Evolutionary conservation across 768 basidiomycete species (phyloP).

Genomic region (Clitopilus hobsonii): DNA sequence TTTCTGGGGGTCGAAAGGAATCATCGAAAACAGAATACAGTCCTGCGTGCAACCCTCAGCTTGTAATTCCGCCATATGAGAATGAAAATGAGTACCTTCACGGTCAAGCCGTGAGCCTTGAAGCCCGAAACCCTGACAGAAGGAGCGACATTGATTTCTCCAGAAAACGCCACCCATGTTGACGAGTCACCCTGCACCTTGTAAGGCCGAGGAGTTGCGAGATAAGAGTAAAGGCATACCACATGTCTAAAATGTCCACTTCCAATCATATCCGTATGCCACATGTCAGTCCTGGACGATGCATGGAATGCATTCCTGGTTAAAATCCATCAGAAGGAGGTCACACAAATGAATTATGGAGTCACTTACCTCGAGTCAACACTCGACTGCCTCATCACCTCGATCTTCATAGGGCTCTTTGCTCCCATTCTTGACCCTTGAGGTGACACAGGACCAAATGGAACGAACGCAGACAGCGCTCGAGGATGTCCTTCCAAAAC

Average conservation of each 20-base stretch:
- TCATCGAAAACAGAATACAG: slow-evolving; percentile 56
- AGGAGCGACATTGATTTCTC: slow-evolving; percentile 51
- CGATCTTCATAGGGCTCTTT: slow-evolving; percentile 44
- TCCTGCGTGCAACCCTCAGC: no score
- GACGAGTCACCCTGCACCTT: slow-evolving; percentile 51
- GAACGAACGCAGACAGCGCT: slow-evolving; percentile 57
- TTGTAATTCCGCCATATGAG: no score
- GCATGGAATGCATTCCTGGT: slow-evolving; percentile 40
- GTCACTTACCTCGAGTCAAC: slow-evolving; percentile 55
- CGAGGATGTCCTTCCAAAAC: slow-evolving; percentile 50
- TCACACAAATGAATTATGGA: background rate
- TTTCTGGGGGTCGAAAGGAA: slow-evolving; percentile 50
- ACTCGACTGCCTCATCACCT: slow-evolving; percentile 61
- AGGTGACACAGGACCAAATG: slow-evolving; percentile 44
- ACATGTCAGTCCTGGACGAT: slow-evolving; percentile 66
- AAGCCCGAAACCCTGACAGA: slow-evolving; percentile 56
- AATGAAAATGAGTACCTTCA: slow-evolving; percentile 42
- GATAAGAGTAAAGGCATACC: slow-evolving; percentile 29
- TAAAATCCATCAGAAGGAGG: background rate
- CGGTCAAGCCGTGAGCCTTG: slow-evolving; percentile 56
- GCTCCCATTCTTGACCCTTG: slow-evolving; percentile 3
- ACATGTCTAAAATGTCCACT: slow-evolving; percentile 55
- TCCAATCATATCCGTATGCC: slow-evolving; percentile 61
- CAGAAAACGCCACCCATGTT: slow-evolving; percentile 58
- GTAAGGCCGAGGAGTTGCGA: background rate